Evolutionary conservation across 129 eudicot species (phyloP), one percentile per base, ranked within the genome.

Genomic region (Glebionis coronaria): DNA sequence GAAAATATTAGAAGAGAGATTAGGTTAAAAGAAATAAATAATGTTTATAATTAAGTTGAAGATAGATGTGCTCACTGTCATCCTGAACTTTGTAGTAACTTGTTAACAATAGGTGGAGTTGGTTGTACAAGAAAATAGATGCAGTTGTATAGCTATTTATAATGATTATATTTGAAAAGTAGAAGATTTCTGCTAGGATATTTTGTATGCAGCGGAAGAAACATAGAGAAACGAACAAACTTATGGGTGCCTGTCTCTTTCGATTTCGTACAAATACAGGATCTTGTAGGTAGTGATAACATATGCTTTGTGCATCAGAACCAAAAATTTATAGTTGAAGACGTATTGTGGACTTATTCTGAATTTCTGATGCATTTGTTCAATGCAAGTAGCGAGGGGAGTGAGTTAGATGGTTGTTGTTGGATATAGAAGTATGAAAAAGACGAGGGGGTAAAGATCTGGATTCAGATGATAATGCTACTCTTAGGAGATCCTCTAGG

Each of bases 41-140:
- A 31, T 50, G 51, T 50, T 11, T 53, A 56, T 44, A 27, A 38
- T 29, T 28, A 31, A 58, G 16, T 19, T 58, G 9, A 58, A 61
- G 20, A 67, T 67, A 44, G 61, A 61, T 65, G 49, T 52, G 69
- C 95, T 82, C 31, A 87, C 97, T 81, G 63, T 87, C 97, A 90
- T 90, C 63, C 59, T 80, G 83, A 81, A 73, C 73, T 72, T 75
- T 28, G 59, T 71, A 15, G 31, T 21, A 72, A 70, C 73, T 51
- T 13, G 52, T 72, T 45, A 58, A 23, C 46, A 56, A 13, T 73
- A 65, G 65, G 44, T 64, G 61, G 53, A 31, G 58, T 42, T 58
- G 52, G 31, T 52, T 61, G 53, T 54, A 67, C 56, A 73, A 63
- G 74, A 68, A 63, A 47, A 69, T 69, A 27, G 57, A 47, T 71